Conservation (phyloP, 2,329 filamentous ascomycete species). For the Dactylellina haptotyla region DNA sequence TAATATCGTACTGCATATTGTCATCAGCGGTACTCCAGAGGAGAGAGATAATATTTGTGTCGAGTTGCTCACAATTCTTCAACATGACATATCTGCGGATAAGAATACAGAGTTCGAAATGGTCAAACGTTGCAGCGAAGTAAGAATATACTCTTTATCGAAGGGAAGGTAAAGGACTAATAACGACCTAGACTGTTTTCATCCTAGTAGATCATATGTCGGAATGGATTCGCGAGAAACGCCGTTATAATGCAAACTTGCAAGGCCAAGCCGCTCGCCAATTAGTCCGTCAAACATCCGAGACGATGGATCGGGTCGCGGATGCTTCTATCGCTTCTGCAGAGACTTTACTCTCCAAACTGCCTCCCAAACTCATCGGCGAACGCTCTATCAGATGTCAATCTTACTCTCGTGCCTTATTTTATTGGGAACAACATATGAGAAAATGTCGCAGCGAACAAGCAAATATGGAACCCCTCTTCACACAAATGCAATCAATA, state of each 20-base stretch:
- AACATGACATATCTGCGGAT: slow-evolving; percentile 68
- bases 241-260: slow-evolving; percentile 62
- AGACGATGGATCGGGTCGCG: slow-evolving; percentile 4
- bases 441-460: slow-evolving; percentile 66
- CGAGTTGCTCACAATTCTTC: slow-evolving; percentile 80
- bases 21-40: slow-evolving; percentile 75
- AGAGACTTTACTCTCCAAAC: slow-evolving; percentile 75
- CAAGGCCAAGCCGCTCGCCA: slow-evolving; percentile 54
- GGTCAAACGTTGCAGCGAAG: slow-evolving; percentile 86
- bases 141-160: slow-evolving; percentile 62
- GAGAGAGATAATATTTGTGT: slow-evolving; percentile 73
- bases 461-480: slow-evolving; percentile 70
- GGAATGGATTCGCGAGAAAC: slow-evolving; percentile 85
- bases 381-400: slow-evolving; percentile 90
- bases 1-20: slow-evolving; percentile 83
- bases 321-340: slow-evolving; percentile 66
- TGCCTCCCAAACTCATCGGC: slow-evolving; percentile 78
- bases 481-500: slow-evolving; percentile 86
- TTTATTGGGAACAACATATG: slow-evolving; percentile 93
- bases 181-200: slow-evolving; percentile 66
- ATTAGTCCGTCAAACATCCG: slow-evolving; percentile 47
- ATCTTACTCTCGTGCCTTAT: slow-evolving; percentile 89
- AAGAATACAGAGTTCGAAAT: slow-evolving; percentile 75
- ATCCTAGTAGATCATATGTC: slow-evolving; percentile 89
- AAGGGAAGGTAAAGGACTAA: neutral